Base-by-base conservation (phyloP, 768 basidiomycete species). In the Trametes cubensis region DNA sequence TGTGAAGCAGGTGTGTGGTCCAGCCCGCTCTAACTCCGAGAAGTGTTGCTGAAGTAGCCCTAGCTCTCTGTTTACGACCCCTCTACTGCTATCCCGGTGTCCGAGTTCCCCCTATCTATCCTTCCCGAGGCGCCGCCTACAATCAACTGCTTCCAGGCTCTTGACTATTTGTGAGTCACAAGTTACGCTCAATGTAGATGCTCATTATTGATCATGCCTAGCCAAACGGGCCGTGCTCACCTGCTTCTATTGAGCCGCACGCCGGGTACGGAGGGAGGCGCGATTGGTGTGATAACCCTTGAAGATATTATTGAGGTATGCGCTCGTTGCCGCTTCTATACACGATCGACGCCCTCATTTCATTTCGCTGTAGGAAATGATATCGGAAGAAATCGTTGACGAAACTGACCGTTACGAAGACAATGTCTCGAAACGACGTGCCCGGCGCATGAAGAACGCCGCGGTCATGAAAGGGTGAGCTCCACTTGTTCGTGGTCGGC, bases 141-240 rank as follows among this genome's bases (percentile, higher is more conserved):
- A 11, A 95, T 97, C 71, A 95, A 93, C 69, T 97, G 92, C 69
- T 94, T 97, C 79, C 94, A 98, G 72, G 94, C 94, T 0, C 75
- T 98, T 47, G 94, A 97, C 72, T 96, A 95, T 71, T 95, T 92
- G 90, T 92, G 69, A 40, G 84, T 69, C 10, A 34, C 2, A 10
- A 34, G 34, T 34, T 10, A 34, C 2, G 34, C 34, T 17, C 47
- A 20, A 4, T 28, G 2, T 0, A 15, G 8, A 11, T 38, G 4
- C 10, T 28, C 17, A 17, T 40, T 8, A 14, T 21, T 39, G 46
- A 34, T 13, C 7, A 18, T 26, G 39, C 34, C 15, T 53, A 92
- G 90, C 76, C 96, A 97, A 81, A 95, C 95, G 0, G 96, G 96
- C 2, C 86, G 95, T 45, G 93, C 95, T 0, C 96, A 99, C 77